Conservation (phyloP, 148 eudicot species). For the Camellia japonica region DNA sequence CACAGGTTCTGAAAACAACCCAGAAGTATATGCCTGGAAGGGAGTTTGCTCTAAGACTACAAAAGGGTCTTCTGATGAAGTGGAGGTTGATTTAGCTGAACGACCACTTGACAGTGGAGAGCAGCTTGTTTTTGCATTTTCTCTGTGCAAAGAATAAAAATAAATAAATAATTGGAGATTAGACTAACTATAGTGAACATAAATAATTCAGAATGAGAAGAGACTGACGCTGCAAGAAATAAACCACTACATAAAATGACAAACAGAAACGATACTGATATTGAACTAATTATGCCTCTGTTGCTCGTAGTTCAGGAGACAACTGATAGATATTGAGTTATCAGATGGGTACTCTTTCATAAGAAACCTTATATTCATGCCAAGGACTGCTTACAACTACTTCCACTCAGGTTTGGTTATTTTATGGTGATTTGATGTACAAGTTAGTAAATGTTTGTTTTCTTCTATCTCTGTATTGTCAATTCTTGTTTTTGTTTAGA, state of each 20-base stretch:
- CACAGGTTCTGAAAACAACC: slow-evolving; percentile 23
- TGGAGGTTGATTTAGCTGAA: slow-evolving; percentile 21
- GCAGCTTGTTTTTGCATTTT: slow-evolving; percentile 16
- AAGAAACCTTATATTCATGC: not conserved
- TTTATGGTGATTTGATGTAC: not conserved
- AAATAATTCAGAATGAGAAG: not conserved
- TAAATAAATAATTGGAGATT: not conserved
- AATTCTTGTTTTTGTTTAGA: not conserved
- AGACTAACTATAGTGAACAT: not conserved
- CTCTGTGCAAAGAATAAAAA: slow-evolving; percentile 14
- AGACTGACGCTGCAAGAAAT: not conserved
- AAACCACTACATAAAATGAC: not conserved
- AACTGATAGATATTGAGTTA: not conserved
- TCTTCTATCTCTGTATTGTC: not conserved
- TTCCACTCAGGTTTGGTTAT: not conserved
- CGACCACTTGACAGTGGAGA: slow-evolving; percentile 23
- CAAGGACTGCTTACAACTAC: not conserved
- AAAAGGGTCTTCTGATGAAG: slow-evolving; percentile 40
- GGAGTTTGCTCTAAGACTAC: slow-evolving; percentile 31
- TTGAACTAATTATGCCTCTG: not conserved
- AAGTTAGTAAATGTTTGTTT: not conserved
- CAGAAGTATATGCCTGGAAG: slow-evolving; percentile 19
- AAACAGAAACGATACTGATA: not conserved
- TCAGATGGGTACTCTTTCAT: not conserved
- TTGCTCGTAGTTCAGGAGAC: not conserved